Conservation (phyloP, 2,329 filamentous ascomycete genomes). For the Diaporthe longicolla region DNA sequence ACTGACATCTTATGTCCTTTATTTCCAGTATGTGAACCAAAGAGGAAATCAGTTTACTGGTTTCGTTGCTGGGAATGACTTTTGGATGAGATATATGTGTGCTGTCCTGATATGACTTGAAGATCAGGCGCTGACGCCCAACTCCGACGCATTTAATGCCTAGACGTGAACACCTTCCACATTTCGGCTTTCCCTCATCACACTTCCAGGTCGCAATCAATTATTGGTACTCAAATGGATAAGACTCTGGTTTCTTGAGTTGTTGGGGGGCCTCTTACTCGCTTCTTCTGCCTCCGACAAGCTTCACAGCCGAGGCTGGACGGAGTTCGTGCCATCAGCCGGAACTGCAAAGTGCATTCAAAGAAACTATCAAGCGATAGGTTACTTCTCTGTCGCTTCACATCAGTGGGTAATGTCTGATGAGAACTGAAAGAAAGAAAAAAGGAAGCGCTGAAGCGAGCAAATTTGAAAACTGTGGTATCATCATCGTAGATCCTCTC, state of each 20-base stretch:
- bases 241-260: neutral
- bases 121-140: constrained; percentile 43
- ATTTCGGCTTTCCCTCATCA: constrained; percentile 41
- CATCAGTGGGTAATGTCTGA: neutral
- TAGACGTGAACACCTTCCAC: constrained; percentile 40
- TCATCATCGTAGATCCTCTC: too few relatives aligned
- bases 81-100: neutral
- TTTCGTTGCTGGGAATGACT: neutral
- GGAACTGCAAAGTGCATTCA: neutral
- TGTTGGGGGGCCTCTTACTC: neutral
- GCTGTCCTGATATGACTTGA: constrained; percentile 38
- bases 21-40: constrained; percentile 40
- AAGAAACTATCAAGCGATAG: neutral
- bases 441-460: neutral
- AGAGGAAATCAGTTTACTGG: neutral
- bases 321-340: constrained; percentile 15
- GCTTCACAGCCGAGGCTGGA: constrained; percentile 43
- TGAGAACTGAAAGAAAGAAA: neutral
- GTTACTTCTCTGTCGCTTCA: neutral
- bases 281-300: constrained; percentile 44
- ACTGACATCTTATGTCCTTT: constrained; percentile 38
- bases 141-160: constrained; percentile 40
- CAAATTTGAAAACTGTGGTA: neutral
- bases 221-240: neutral
- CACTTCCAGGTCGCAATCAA: constrained; percentile 36